A percentile compares a stretch with the other conserved stretches of the same genome.
Conservation (phyloP, 164 flowering plant species). For the Vitis rotundifolia region DNA sequence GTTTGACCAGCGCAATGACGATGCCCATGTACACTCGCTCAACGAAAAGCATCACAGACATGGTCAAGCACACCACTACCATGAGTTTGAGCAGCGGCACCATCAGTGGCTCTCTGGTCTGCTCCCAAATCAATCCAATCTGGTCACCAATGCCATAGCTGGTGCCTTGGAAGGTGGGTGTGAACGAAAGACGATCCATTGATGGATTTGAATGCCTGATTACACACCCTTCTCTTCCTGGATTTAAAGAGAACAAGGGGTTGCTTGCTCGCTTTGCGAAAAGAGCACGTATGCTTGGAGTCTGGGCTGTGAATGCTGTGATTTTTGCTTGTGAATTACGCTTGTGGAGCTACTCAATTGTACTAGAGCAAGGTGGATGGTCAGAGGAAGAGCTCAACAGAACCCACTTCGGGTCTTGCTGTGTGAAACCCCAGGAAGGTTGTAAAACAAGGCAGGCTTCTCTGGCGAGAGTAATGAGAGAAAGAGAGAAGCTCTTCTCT, state of each 20-base stretch:
- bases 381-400: slow-evolving; percentile 5
- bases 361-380: slow-evolving; percentile 4
- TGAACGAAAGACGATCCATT: not conserved
- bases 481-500: too few species aligned
- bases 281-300: slow-evolving; percentile 13
- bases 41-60: slow-evolving; percentile 58
- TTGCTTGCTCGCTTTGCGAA: slow-evolving; percentile 7
- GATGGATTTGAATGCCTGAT: not conserved
- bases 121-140: slow-evolving; percentile 23
- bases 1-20: slow-evolving; percentile 44
- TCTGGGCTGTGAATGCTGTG: too few species aligned
- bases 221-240: not conserved
- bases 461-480: too few species aligned
- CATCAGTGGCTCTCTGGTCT: slow-evolving; percentile 21
- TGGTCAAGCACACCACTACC: slow-evolving; percentile 27
- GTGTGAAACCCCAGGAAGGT: too few species aligned
- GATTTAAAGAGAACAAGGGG: not conserved
- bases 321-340: slow-evolving; percentile 30
- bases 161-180: not conserved
- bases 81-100: slow-evolving; percentile 22
- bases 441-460: too few species aligned
- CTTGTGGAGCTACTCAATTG: too few species aligned
- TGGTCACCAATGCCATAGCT: slow-evolving; percentile 6
- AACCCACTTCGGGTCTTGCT: not conserved
- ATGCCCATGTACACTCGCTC: slow-evolving; percentile 58